Evolutionary conservation across 208 protist species (phyloP), one percentile per base, ranked within the genome.

Genomic region (Acanthamoeba castellanii): DNA sequence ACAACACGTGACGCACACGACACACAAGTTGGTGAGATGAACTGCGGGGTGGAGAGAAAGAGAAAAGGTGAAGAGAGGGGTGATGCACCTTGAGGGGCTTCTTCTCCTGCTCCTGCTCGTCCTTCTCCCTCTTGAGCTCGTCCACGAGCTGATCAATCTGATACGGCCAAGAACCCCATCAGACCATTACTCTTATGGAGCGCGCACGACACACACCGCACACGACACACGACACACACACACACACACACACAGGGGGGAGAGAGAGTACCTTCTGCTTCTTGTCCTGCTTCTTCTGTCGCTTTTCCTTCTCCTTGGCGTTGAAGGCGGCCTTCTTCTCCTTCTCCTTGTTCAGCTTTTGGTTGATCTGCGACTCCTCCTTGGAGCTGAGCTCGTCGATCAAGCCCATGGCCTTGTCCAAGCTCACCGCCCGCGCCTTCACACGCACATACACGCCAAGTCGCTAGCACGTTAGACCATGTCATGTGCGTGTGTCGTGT

Each of bases 381-480:
- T 61, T 55, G 42, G 20, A 11, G 50, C 13, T 61, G 47, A 87
- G 47, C 32, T 87, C 47, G 47, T 87, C 78, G 32, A 87, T 87
- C 47, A 87, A 27, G 50, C 78, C 78, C 78, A 87, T 87, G 18
- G 78, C 78, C 50, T 64, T 61, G 78, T 87, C 78, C 78, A 87
- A 16, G 30, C 47, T 64, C 42, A 87, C 78, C 47, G 78, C 78
- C 4, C 78, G 78, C 14, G 78, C 78, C 78, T 87, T 4, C 14
- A 2, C 30, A n/a, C 34, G 9, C 72, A 42, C 27, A 3, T 6
- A 7, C 18, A 5, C 5, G 2, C 2, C 11, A 74, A 9, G 11
- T 7, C 25, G 4, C 16, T 3, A 78, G 2, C 25, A 81, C 34
- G 50, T 20, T 76, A 7, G 27, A 32, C 6, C 30, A 11, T 30